These are phyloP conservation scores for Amanita thiersii DNA, from an alignment of 768 basidiomycete genomes.

Conservation along the genomic window DNA sequence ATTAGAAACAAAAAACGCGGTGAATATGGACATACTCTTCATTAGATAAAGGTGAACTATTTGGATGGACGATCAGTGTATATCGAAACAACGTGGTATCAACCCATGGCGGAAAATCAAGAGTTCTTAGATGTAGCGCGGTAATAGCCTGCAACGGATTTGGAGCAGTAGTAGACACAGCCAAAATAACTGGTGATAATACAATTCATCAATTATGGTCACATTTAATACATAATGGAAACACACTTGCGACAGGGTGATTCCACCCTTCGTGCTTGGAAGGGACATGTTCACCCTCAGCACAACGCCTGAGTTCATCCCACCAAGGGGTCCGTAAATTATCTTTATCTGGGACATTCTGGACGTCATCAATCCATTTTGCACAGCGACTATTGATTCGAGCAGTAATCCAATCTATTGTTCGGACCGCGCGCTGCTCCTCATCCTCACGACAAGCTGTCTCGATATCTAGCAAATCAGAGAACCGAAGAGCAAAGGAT, in stretches of 20 bases:
- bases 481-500: slow-evolving; percentile 73
- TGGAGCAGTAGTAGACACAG: slow-evolving; percentile 73
- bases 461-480: slow-evolving; percentile 66
- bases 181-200: slow-evolving; percentile 56
- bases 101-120: slow-evolving; percentile 77
- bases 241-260: slow-evolving; percentile 74
- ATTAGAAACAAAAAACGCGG: slow-evolving; percentile 6
- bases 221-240: slow-evolving; percentile 8
- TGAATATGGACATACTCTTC: slow-evolving; percentile 57
- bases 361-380: slow-evolving; percentile 66
- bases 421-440: slow-evolving; percentile 66
- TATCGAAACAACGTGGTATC: slow-evolving; percentile 65
- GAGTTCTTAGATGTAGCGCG: slow-evolving; percentile 54
- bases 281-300: slow-evolving; percentile 71
- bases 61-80: slow-evolving; percentile 72
- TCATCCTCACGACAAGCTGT: slow-evolving; percentile 71
- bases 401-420: slow-evolving; percentile 81
- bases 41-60: slow-evolving; percentile 57
- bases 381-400: slow-evolving; percentile 56
- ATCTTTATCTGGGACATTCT: slow-evolving; percentile 34
- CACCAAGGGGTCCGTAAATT: slow-evolving; percentile 68
- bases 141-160: slow-evolving; percentile 80
- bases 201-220: slow-evolving; percentile 3
- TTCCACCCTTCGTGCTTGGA: slow-evolving; percentile 76
- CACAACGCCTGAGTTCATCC: slow-evolving; percentile 74